Conservation (phyloP, 148 eudicot genomes). For the Pharnaceum exiguum region DNA sequence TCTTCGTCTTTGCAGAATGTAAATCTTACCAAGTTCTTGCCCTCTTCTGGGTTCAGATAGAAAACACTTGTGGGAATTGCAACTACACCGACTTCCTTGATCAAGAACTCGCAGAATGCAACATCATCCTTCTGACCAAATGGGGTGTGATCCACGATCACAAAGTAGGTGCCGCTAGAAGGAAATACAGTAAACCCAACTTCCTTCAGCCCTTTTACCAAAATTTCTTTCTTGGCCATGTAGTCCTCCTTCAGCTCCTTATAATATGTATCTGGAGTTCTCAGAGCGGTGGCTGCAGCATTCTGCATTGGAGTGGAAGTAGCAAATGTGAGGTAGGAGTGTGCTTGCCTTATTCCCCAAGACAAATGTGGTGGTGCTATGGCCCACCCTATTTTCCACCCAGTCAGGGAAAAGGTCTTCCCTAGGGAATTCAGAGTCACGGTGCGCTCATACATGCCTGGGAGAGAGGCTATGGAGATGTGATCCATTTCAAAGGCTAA, state of each 20-base stretch:
- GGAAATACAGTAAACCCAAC: slow-evolving; percentile 85
- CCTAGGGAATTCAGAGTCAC: slow-evolving; percentile 90
- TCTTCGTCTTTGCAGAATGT: slow-evolving; percentile 95
- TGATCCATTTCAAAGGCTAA: slow-evolving; percentile 95
- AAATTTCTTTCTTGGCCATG: slow-evolving; percentile 60
- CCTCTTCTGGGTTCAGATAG: slow-evolving; percentile 83
- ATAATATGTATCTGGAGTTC: slow-evolving; percentile 77
- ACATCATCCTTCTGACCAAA: slow-evolving; percentile 79
- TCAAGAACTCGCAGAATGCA: slow-evolving; percentile 84
- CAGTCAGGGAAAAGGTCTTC: slow-evolving; percentile 92
- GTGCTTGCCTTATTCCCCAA: slow-evolving; percentile 95
- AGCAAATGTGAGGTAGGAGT: slow-evolving; percentile 84
- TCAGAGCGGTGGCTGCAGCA: slow-evolving; percentile 78
- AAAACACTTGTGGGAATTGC: slow-evolving; percentile 95
- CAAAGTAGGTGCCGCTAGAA: slow-evolving; percentile 95
- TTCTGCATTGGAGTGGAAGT: slow-evolving; percentile 95
- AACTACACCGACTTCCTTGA: slow-evolving; percentile 94
- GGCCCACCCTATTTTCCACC: slow-evolving; percentile 99
- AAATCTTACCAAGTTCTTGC: slow-evolving; percentile 90
- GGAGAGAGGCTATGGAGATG: slow-evolving; percentile 90
- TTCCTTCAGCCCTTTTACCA: slow-evolving; percentile 72
- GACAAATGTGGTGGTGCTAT: slow-evolving; percentile 86
- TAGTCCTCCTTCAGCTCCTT: slow-evolving; percentile 72
- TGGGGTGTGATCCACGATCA: slow-evolving; percentile 90
- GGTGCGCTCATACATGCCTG: slow-evolving; percentile 92